Evolutionary conservation across 2,329 filamentous ascomycete species (phyloP), one percentile per base, ranked within the genome.

Genomic region (Dryadomyces quercus-mongolicae): DNA sequence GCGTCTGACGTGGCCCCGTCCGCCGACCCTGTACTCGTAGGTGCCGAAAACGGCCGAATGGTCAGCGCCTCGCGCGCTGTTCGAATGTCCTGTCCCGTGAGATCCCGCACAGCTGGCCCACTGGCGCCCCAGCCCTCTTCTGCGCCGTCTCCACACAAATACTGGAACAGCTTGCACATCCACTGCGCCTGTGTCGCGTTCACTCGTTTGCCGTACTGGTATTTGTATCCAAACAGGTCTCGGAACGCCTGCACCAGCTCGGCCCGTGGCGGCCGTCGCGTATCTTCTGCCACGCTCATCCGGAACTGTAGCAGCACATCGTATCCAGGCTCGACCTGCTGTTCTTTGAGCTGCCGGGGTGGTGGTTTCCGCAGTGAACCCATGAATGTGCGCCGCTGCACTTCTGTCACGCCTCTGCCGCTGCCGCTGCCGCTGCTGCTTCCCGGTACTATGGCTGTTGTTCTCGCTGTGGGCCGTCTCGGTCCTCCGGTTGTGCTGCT

Each of bases 271-370:
- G 88, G 89, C 10, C 81, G 77, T 38, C 88, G 79, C 40, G 82
- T 73, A 52, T 78, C 75, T 54, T 86, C 77, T 52, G 78, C 74
- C 60, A 84, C 71, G 57, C 81, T 78, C 60, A 80, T 79, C 52
- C 78, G 73, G 66, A 88, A 78, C 56, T 86, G 78, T 62, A 86
- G 77, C 70, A 95, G 80, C 16, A 77, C 78, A 59, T 82, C 80
- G 62, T 90, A 79, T 53, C 89, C 90, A 0, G 81, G 85, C 62
- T 82, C 86, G 57, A 83, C 71, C 61, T 82, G 76, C 51, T 82
- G 74, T 21, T 80, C 74, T 65, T 81, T 84, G 46, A 82, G 68
- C 55, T 77, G 71, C 56, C 80, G 74, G 18, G 81, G 76, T 3
- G 80, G 70, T 61, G 82, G 81, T 58, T 74, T 65, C 60, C 86